Conservation (phyloP, 495 filamentous ascomycete genomes). For the Hypoxylon subgilvum region DNA sequence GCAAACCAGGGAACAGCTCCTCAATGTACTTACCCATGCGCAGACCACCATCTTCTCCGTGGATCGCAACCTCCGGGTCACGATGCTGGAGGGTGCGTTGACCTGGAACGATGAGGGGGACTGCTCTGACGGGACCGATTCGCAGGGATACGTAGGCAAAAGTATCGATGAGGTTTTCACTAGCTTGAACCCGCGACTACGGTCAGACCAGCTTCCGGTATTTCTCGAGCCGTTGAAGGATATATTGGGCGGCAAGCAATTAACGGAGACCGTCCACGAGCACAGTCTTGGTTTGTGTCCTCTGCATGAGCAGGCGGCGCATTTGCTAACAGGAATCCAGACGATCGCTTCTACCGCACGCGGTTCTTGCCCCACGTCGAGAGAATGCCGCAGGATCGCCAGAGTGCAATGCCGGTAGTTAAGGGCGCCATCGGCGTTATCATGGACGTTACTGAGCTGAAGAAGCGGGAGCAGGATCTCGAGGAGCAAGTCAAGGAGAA, state of each 20-base stretch:
- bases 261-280: slow-evolving; percentile 57
- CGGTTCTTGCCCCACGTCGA: slow-evolving; percentile 65
- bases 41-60: slow-evolving; percentile 72
- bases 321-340: slow-evolving; percentile 35
- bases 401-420: slow-evolving; percentile 53
- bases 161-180: slow-evolving; percentile 66
- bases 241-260: slow-evolving; percentile 60
- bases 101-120: slow-evolving; percentile 54
- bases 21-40: slow-evolving; percentile 71
- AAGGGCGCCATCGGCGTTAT: slow-evolving; percentile 72
- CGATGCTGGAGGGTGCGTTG: slow-evolving; percentile 66
- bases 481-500: slow-evolving; percentile 67
- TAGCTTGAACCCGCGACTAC: slow-evolving; percentile 40
- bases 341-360: slow-evolving; percentile 67
- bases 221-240: slow-evolving; percentile 62
- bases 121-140: slow-evolving; percentile 20
- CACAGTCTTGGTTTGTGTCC: slow-evolving; percentile 49
- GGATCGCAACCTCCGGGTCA: slow-evolving; percentile 61
- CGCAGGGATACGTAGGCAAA: slow-evolving; percentile 57
- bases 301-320: neutral
- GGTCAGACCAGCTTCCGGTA: slow-evolving; percentile 46
- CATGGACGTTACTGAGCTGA: slow-evolving; percentile 72
- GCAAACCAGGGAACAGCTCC: slow-evolving; percentile 65
- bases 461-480: slow-evolving; percentile 62
- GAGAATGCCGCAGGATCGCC: slow-evolving; percentile 53